Evolutionary conservation across 371 early-diverging fungal genomes (phyloP), one percentile per base, ranked within the genome.

Genomic region (Chytridium lagenaria): DNA sequence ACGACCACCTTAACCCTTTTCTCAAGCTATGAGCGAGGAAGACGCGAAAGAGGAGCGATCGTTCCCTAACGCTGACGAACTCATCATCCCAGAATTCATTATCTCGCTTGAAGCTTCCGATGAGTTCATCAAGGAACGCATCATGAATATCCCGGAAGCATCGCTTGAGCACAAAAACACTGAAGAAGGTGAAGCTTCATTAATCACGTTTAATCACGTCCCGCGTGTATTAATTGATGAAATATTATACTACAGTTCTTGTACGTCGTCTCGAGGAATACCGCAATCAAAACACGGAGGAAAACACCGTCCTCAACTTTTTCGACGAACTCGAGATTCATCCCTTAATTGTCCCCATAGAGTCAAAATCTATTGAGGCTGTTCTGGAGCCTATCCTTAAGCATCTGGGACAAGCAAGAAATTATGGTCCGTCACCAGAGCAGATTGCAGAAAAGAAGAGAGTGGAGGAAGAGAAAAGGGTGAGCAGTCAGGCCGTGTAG

Each of bases 241-340:
- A 2, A 66, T 31, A 26, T 50, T 10, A 39, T 22, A 28, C 2
- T n/a, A 5, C 37, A 84, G 83, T 78, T 22, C 71, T 87, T 23
- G 73, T 77, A 0, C 76, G 73, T 61, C 67, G 85, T 7, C 79
- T 87, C n/a, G 86, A 82, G 50, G 83, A 84, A 50, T 86, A 73
- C 73, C 74, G 84, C 33, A 65, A 55, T 26, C 40, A 49, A 1
- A 86, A 86, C 73, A 84, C 83, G 16, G 86, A 86, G 23, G 86
- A 87, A 67, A 79, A 36, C 57, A 87, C 85, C 5, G 82, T 86
- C 23, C 74, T 86, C 33, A 87, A 87, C 73, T 84, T 76, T 69
- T 86, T 86, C 55, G 88, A 87, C 80, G 86, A 87, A 72, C 71
- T 79, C 50, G 88, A 86, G 59, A 79, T 86, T 50, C 83, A 84